Percentiles rank a stretch among this genome's conserved stretches.
Conservation (phyloP, 805 yeast species). For the Jamesozyma piceae region DNA sequence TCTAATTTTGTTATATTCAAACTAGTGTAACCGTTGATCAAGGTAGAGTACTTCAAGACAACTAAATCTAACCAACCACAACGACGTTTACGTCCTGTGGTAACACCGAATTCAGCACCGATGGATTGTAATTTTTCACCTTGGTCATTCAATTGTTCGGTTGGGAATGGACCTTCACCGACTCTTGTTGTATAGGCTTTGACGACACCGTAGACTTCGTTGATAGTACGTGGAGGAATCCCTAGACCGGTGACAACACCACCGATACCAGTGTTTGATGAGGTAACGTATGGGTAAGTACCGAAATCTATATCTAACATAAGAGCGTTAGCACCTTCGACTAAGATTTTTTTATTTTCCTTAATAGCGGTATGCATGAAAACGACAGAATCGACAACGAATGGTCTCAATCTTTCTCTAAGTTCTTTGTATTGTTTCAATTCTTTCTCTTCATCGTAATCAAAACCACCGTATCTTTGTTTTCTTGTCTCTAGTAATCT, state of each 20-base stretch:
- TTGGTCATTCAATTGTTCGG: conserved; percentile 81
- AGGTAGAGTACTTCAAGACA: conserved; percentile 80
- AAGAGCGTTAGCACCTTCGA: conserved; percentile 97
- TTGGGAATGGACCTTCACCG: conserved; percentile 98
- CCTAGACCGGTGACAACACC: conserved; percentile 97
- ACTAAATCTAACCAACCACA: conserved; percentile 99
- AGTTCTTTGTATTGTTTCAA: conserved; percentile 64
- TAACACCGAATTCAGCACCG: conserved; percentile 95
- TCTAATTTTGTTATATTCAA: conserved; percentile 93
- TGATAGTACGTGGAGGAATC: conserved; percentile 79
- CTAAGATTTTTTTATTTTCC: conserved; percentile 73
- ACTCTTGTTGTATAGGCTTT: conserved; percentile 98
- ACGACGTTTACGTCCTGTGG: conserved; percentile 97
- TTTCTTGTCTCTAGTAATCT: conserved; percentile 73
- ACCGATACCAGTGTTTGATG: conserved; percentile 92
- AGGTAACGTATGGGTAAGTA: conserved; percentile 95
- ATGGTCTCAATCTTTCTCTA: conserved; percentile 71
- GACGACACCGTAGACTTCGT: conserved; percentile 86
- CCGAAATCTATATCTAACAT: conserved; percentile 98
- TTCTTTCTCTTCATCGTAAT: conserved; percentile 75
- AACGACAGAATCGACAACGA: conserved; percentile 85
- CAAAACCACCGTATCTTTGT: conserved; percentile 89
- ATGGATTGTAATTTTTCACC: conserved; percentile 85
- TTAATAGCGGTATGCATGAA: conserved; percentile 72
- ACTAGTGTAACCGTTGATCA: conserved; percentile 90